These are phyloP conservation scores for Pyrenula aspistea DNA, from an alignment of 495 filamentous ascomycete genomes.

Conservation along the genomic window DNA sequence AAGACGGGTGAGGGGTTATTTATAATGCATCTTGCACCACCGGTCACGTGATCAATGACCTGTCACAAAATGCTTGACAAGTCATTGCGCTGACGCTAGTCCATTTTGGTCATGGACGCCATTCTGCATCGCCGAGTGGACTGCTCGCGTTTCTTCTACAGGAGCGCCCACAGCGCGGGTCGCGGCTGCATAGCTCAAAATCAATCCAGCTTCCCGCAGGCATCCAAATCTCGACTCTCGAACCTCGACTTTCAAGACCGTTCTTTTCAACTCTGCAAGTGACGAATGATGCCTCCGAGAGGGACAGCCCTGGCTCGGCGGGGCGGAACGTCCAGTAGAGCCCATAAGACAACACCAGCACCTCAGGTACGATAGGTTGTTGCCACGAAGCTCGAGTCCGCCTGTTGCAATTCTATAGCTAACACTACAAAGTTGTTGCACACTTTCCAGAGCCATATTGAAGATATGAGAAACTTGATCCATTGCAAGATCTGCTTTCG, in stretches of 20 bases:
- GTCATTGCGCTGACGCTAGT: not conserved
- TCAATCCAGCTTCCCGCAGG: too few relatives aligned
- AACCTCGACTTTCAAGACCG: too few relatives aligned
- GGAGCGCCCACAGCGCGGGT: not conserved
- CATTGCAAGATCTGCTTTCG: conserved; percentile 61
- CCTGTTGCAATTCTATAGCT: too few relatives aligned
- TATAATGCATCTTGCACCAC: too few relatives aligned
- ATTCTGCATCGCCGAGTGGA: too few relatives aligned
- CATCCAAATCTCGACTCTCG: too few relatives aligned
- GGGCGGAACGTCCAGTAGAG: not conserved
- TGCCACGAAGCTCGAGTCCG: not conserved
- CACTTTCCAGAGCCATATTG: conserved; percentile 36
- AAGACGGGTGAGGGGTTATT: too few relatives aligned
- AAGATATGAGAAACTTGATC: conserved; percentile 35
- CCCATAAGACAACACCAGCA: not conserved
- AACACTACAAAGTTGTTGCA: conserved; percentile 21
- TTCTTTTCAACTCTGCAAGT: not conserved
- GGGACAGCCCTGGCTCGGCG: not conserved
- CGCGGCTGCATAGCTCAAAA: not conserved
- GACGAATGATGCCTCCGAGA: not conserved
- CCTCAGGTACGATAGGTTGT: not conserved
- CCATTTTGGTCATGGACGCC: not conserved
- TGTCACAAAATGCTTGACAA: too few relatives aligned
- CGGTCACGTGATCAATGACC: too few relatives aligned
- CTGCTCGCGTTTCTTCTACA: not conserved